These are phyloP conservation scores for Phytophthora aleatoria DNA, from an alignment of 352 stramenopile genomes.

Conservation along the genomic window DNA sequence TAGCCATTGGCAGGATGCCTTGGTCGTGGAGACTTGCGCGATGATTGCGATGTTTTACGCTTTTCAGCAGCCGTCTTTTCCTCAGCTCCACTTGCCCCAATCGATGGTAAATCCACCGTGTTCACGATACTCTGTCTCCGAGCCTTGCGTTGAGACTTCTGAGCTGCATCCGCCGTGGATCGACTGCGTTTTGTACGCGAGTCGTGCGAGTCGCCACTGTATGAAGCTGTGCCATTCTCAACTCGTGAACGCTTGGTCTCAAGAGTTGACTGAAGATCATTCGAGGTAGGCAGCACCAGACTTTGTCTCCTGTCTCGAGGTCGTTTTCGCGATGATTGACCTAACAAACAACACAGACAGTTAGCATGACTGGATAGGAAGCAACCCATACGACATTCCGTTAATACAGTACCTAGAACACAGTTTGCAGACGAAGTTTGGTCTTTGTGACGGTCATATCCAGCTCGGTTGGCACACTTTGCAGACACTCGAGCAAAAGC, in stretches of 20 bases:
- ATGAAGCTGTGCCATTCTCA: constrained; percentile 6
- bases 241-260: constrained; percentile 10
- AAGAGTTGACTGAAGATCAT: constrained; percentile 27
- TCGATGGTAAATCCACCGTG: constrained; percentile 23
- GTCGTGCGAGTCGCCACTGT: background rate
- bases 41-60: constrained; percentile 14
- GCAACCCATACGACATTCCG: background rate
- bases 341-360: constrained; percentile 8
- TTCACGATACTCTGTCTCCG: constrained; percentile 50
- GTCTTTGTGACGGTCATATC: background rate
- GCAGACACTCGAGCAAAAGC: constrained; percentile 11
- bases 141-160: constrained; percentile 28
- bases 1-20: constrained; percentile 21
- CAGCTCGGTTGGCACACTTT: background rate
- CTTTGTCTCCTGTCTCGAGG: constrained; percentile 35
- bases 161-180: constrained; percentile 6
- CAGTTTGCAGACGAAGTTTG: background rate
- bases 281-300: constrained; percentile 29
- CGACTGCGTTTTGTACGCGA: constrained; percentile 18
- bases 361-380: constrained; percentile 1
- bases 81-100: background rate
- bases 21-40: constrained; percentile 11
- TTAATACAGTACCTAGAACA: constrained; percentile 14
- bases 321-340: constrained; percentile 29
- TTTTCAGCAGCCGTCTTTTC: constrained; percentile 6